Evolutionary conservation across 306 rosid species (phyloP).

Genomic region (Prunus mume): DNA sequence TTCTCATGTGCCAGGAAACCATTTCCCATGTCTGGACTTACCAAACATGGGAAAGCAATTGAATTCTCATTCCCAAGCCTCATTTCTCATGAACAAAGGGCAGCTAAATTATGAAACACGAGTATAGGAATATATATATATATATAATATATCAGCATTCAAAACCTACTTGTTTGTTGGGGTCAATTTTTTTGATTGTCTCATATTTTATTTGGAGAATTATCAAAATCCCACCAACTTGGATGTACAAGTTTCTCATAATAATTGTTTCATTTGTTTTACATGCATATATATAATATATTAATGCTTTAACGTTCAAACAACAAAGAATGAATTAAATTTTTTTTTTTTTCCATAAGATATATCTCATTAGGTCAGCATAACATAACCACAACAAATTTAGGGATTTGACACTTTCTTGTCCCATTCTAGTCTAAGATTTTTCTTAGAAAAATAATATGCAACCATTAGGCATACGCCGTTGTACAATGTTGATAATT

Average conservation of each 20-base stretch:
- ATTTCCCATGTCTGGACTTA: too few species aligned
- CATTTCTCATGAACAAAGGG: too few species aligned
- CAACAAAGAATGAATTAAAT: background rate
- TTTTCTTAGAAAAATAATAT: background rate
- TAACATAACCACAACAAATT: background rate
- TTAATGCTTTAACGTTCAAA: background rate
- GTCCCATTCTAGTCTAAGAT: background rate
- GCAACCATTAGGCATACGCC: background rate
- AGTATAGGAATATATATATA: too few species aligned
- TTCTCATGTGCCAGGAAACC: too few species aligned
- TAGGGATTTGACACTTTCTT: background rate
- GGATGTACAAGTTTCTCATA: background rate
- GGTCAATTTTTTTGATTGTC: background rate
- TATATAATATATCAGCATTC: too few species aligned
- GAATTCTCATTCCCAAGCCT: too few species aligned
- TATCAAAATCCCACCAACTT: background rate
- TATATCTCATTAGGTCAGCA: background rate
- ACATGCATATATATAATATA: background rate
- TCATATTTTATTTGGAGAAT: too few species aligned
- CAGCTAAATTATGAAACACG: too few species aligned
- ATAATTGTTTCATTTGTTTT: too few species aligned
- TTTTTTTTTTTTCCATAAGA: background rate
- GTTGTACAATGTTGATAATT: background rate
- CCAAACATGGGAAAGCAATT: too few species aligned
- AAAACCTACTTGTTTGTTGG: background rate